Evolutionary conservation across 2,329 filamentous ascomycete genomes (phyloP).

Genomic region (Calonectria fujianensis): DNA sequence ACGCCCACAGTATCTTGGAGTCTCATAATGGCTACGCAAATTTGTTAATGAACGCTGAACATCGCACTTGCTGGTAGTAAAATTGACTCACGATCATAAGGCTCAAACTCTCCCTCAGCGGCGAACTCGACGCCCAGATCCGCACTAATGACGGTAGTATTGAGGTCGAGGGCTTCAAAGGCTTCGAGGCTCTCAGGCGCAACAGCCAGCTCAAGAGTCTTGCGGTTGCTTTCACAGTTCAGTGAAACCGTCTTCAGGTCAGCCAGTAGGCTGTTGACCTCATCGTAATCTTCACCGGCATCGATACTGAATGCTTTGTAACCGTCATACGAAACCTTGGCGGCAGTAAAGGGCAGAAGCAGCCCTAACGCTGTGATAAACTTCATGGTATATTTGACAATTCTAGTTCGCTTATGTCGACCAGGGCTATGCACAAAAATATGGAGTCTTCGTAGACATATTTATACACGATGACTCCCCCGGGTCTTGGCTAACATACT

Average conservation of each 20-base stretch:
- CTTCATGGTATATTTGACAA: not conserved
- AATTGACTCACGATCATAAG: slow-evolving; percentile 3
- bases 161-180: slow-evolving; percentile 11
- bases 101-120: slow-evolving; percentile 2
- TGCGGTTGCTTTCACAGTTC: slow-evolving; percentile 7
- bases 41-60: too few relatives aligned
- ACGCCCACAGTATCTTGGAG: not conserved
- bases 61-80: fast-evolving
- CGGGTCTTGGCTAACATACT: too few relatives aligned
- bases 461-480: not conserved
- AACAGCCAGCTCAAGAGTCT: slow-evolving; percentile 2
- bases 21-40: not conserved
- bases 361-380: slow-evolving; percentile 1
- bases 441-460: not conserved
- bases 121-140: slow-evolving; percentile 19
- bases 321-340: slow-evolving; percentile 19
- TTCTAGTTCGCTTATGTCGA: not conserved
- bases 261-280: not conserved
- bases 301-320: slow-evolving; percentile 19
- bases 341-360: not conserved
- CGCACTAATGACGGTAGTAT: not conserved
- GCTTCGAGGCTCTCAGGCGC: slow-evolving; percentile 13
- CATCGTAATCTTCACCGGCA: not conserved
- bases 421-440: too few relatives aligned
- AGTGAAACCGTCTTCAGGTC: slow-evolving; percentile 1